Evolutionary conservation across 2,329 filamentous ascomycete species (phyloP), one percentile per base, ranked within the genome.

Genomic region (Neonectria sp.): DNA sequence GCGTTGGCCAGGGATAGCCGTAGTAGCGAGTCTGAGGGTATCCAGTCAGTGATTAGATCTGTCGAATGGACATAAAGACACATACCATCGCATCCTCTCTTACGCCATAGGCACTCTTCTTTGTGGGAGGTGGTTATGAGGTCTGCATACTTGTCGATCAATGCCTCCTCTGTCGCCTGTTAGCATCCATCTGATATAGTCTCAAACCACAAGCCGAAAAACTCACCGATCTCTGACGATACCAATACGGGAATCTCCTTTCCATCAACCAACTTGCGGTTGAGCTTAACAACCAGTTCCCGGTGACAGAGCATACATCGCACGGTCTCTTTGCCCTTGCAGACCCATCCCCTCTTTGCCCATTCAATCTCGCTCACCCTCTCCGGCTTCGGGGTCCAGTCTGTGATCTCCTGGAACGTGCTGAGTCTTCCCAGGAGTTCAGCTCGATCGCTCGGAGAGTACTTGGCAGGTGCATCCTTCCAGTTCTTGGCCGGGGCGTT

Each of bases 301-400:
- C 92, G 92, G 77, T 92, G 92, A 77, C 96, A 99, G 3, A 95
- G 90, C 46, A 92, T 91, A 79, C 96, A 99, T 21, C 91, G 90
- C 17, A 98, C 94, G 4, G 93, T 93, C 80, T 97, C 95, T 71
- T 91, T 90, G 73, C 92, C 92, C 52, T 92, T 90, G 75, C 95
- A 98, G 4, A 92, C 86, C 95, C 96, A 99, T 1, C 95, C 95
- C 65, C 93, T 86, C 84, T 95, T 97, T 1, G 95, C 95, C 96
- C 96, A 99, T 79, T 95, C 92, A 8, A 98, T 91, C 81, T 98
- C 96, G 77, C 90, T 94, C 73, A 98, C 91, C 37, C 86, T 86
- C 59, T 95, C 89, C 0, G 96, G 95, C 79, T 98, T 98, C 0
- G 94, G 93, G n/a, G 93, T 92, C 95, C 95, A 99, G 78, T 93